phyloP scores from a whole-genome alignment of 768 basidiomycete species.

The button mushroom (Agaricus bisporus) region DNA sequence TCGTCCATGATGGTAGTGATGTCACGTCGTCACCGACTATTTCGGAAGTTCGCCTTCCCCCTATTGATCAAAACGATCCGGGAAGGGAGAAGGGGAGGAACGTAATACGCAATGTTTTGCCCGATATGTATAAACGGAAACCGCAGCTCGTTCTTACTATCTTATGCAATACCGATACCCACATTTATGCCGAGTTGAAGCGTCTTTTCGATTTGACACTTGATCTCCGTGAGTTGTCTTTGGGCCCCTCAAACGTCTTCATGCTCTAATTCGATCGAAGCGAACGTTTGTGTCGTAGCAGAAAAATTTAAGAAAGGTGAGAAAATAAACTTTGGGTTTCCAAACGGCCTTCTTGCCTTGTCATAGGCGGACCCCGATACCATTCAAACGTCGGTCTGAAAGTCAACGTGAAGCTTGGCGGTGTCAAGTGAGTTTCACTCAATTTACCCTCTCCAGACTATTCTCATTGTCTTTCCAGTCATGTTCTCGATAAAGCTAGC shows the following conservation, averaged over 20 bases:
- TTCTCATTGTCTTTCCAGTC: constrained; percentile 24
- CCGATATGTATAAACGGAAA: constrained; percentile 28
- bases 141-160: constrained; percentile 61
- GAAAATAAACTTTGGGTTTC: constrained; percentile 17
- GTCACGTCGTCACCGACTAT: constrained; percentile 33
- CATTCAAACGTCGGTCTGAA: constrained; percentile 81
- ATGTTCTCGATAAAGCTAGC: constrained; percentile 39
- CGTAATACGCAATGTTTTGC: constrained; percentile 34
- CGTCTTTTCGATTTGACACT: constrained; percentile 59
- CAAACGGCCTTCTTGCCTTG: constrained; percentile 19
- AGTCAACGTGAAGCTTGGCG: constrained; percentile 79
- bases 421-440: constrained; percentile 51
- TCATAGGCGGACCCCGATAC: constrained; percentile 54
- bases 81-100: constrained; percentile 44
- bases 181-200: constrained; percentile 73
- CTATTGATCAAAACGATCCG: constrained; percentile 42
- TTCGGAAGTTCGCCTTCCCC: constrained; percentile 41
- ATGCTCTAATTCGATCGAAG: constrained; percentile 17
- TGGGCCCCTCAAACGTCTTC: too few relatives aligned
- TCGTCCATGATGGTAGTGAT: constrained; percentile 52
- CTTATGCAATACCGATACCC: constrained; percentile 65
- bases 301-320: constrained; percentile 45
- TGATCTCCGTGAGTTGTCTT: constrained; percentile 40
- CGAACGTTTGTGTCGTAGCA: constrained; percentile 77
- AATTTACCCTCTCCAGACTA: not conserved